These are phyloP conservation scores for Hemileccinum rubropunctum DNA, from an alignment of 768 basidiomycete genomes.

Conservation along the genomic window DNA sequence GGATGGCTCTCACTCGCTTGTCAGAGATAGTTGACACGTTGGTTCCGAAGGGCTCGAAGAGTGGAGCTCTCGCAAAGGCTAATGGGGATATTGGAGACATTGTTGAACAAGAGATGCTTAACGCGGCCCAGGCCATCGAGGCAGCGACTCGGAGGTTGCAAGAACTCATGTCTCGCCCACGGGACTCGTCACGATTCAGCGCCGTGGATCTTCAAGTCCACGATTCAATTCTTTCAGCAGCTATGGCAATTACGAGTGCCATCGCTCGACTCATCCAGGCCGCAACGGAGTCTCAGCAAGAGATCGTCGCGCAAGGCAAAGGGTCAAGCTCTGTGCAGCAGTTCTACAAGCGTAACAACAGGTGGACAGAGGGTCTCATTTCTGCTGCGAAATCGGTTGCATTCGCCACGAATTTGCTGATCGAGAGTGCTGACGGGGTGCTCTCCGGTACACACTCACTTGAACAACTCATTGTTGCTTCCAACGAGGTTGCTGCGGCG, in stretches of 20 bases:
- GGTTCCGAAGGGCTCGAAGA: constrained; percentile 78
- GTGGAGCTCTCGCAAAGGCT: constrained; percentile 63
- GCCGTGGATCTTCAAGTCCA: constrained; percentile 95
- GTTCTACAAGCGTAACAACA: constrained; percentile 99
- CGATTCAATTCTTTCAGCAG: constrained; percentile 92
- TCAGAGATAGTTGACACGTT: constrained; percentile 85
- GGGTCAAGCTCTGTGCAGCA: constrained; percentile 91
- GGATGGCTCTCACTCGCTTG: constrained; percentile 77
- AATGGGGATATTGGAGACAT: constrained; percentile 95
- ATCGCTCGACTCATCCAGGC: constrained; percentile 94
- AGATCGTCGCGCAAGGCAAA: constrained; percentile 94
- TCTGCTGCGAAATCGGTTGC: constrained; percentile 98
- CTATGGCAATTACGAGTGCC: constrained; percentile 93
- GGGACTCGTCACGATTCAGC: constrained; percentile 82
- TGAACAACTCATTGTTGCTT: constrained; percentile 99
- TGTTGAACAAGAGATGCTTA: constrained; percentile 94
- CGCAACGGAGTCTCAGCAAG: constrained; percentile 96
- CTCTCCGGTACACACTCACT: constrained; percentile 94
- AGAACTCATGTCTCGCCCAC: constrained; percentile 87
- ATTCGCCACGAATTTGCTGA: constrained; percentile 91
- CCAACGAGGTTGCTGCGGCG: constrained; percentile 95
- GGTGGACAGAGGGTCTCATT: constrained; percentile 99
- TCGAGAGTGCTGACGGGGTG: constrained; percentile 97
- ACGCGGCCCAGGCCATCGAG: constrained; percentile 92
- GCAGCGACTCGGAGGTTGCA: constrained; percentile 87